These are phyloP conservation scores for Bolboschoenus planiculmis DNA, from an alignment of 176 grass and related monocot species.

Conservation along the genomic window DNA sequence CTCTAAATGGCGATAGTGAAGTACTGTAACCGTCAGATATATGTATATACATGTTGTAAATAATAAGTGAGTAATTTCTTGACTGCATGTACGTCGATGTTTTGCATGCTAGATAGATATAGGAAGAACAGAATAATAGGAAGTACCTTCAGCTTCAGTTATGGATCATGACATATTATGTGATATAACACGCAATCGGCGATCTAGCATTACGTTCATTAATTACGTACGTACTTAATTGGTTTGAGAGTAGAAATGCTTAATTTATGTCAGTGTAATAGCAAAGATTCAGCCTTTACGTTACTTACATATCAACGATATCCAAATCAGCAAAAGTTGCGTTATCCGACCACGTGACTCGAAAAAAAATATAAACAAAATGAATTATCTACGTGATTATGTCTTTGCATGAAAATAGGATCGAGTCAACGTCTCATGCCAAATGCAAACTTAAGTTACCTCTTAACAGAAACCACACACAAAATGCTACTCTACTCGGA, in stretches of 20 bases:
- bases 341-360: background rate
- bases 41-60: background rate
- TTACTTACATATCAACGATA: background rate
- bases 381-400: background rate
- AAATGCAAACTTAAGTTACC: background rate
- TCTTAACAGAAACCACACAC: background rate
- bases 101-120: background rate
- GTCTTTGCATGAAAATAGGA: background rate
- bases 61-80: background rate
- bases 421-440: background rate
- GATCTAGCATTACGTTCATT: background rate
- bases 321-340: background rate
- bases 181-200: background rate
- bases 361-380: background rate
- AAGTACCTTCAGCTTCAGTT: background rate
- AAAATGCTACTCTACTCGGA: background rate
- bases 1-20: background rate
- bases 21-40: background rate
- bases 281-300: background rate
- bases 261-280: background rate
- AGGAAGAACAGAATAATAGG: background rate
- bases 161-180: background rate
- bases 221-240: background rate
- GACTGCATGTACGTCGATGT: background rate
- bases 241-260: background rate